Percentiles rank a stretch among this genome's conserved stretches.
phyloP scores from a whole-genome alignment of 495 filamentous ascomycete species.

The Tuber magnatum region DNA sequence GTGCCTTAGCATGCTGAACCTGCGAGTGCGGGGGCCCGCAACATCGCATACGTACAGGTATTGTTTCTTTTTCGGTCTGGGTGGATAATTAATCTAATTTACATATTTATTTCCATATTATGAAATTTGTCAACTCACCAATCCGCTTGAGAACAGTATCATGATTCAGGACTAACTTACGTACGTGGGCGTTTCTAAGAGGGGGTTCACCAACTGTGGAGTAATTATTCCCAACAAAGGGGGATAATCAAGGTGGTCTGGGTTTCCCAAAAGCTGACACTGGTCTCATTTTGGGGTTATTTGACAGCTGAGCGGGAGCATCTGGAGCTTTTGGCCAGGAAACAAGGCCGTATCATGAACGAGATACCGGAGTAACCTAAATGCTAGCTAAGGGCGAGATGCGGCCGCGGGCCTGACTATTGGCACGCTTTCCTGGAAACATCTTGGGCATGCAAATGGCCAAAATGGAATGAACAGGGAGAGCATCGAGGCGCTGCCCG shows the following conservation, averaged over 20 bases:
- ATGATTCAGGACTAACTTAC: neutral
- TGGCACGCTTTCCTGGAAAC: neutral
- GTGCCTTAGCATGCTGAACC: neutral
- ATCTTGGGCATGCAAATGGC: neutral
- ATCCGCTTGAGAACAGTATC: neutral
- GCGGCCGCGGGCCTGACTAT: neutral
- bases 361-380: neutral
- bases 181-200: neutral
- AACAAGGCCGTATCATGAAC: neutral
- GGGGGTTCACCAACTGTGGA: neutral
- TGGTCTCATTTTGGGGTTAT: neutral
- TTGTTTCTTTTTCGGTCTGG: neutral
- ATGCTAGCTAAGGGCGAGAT: neutral
- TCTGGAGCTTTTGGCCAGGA: neutral
- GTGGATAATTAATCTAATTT: neutral
- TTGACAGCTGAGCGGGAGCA: neutral
- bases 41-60: slow-evolving; percentile 1
- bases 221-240: neutral
- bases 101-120: neutral
- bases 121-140: slow-evolving; percentile 1
- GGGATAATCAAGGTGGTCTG: neutral
- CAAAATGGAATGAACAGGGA: neutral
- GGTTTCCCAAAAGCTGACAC: neutral
- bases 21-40: neutral
- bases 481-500: neutral